Evolutionary conservation across 2,329 filamentous ascomycete genomes (phyloP).

Genomic region (Dryadomyces sulphureus): DNA sequence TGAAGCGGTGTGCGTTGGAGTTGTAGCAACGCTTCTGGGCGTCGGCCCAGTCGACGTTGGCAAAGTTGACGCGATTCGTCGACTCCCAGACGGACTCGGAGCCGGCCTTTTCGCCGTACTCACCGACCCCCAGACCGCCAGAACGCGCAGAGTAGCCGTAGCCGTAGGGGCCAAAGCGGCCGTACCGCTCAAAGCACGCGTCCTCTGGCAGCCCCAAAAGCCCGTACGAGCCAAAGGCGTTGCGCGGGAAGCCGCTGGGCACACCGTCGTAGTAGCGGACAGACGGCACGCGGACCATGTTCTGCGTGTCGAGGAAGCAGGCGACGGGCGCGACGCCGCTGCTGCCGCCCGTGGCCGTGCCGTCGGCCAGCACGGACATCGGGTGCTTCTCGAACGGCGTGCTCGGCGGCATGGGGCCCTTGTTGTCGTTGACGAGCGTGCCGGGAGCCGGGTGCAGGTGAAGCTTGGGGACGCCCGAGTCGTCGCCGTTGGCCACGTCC

Average conservation of each 20-base stretch:
- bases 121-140: slow-evolving; percentile 72
- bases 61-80: slow-evolving; percentile 60
- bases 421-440: slow-evolving; percentile 1
- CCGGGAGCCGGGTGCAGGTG: slow-evolving; percentile 13
- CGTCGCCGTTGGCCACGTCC: neutral
- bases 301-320: slow-evolving; percentile 62
- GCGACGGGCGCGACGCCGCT: slow-evolving; percentile 34
- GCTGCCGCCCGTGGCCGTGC: slow-evolving; percentile 23
- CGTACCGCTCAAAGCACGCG: slow-evolving; percentile 87
- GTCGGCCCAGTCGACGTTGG: slow-evolving; percentile 62
- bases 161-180: slow-evolving; percentile 77
- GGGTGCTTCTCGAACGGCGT: slow-evolving; percentile 6
- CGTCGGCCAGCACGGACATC: slow-evolving; percentile 10
- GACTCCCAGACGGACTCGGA: slow-evolving; percentile 65
- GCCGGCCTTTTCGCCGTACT: slow-evolving; percentile 71
- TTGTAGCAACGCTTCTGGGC: slow-evolving; percentile 60
- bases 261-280: slow-evolving; percentile 65
- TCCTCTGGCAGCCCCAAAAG: slow-evolving; percentile 65
- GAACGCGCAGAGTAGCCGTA: slow-evolving; percentile 67
- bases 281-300: slow-evolving; percentile 50
- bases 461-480: slow-evolving; percentile 8
- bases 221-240: slow-evolving; percentile 76
- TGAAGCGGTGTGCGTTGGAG: slow-evolving; percentile 58
- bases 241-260: slow-evolving; percentile 69
- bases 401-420: slow-evolving; percentile 11